phyloP scores from a whole-genome alignment of 2,329 filamentous ascomycete genomes.

The Aspergillus pseudotamarii region DNA sequence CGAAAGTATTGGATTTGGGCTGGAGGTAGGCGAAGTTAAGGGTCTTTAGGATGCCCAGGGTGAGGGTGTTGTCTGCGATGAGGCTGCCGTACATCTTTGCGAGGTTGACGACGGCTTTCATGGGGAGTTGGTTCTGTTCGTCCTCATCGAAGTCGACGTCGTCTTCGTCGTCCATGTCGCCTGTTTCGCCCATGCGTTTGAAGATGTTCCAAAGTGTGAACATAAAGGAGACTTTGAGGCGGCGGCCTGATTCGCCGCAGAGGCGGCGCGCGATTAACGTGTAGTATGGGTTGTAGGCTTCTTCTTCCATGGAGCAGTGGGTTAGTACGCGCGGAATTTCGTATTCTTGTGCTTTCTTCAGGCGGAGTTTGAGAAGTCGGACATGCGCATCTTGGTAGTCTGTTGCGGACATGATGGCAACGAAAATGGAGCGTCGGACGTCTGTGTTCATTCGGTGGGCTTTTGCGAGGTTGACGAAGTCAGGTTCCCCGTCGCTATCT shows the following conservation, averaged over 20 bases:
- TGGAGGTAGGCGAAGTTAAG: conserved; percentile 80
- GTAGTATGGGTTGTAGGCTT: conserved; percentile 90
- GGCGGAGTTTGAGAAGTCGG: conserved; percentile 75
- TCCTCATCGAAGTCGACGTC: conserved; percentile 60
- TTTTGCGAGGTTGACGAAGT: conserved; percentile 73
- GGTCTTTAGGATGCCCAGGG: conserved; percentile 60
- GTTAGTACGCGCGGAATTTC: conserved; percentile 88
- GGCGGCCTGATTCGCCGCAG: conserved; percentile 66
- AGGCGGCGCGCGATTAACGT: conserved; percentile 79
- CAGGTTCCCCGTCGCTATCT: conserved; percentile 52
- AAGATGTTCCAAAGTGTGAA: conserved; percentile 86
- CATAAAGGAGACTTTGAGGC: conserved; percentile 81
- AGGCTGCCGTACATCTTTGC: conserved; percentile 68
- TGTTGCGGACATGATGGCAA: conserved; percentile 81
- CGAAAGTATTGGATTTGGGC: conserved; percentile 73
- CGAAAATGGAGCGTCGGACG: conserved; percentile 86
- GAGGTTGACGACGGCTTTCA: conserved; percentile 66
- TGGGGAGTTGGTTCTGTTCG: conserved; percentile 54
- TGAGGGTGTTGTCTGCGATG: conserved; percentile 61
- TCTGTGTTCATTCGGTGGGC: conserved; percentile 86
- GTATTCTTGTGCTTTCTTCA: conserved; percentile 82
- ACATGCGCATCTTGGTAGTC: conserved; percentile 83
- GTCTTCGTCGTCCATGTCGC: conserved; percentile 63
- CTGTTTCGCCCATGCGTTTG: conserved; percentile 77
- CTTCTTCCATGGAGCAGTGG: conserved; percentile 82